Conservation (phyloP, 805 yeast species). For the Candida cerambycidarum region DNA sequence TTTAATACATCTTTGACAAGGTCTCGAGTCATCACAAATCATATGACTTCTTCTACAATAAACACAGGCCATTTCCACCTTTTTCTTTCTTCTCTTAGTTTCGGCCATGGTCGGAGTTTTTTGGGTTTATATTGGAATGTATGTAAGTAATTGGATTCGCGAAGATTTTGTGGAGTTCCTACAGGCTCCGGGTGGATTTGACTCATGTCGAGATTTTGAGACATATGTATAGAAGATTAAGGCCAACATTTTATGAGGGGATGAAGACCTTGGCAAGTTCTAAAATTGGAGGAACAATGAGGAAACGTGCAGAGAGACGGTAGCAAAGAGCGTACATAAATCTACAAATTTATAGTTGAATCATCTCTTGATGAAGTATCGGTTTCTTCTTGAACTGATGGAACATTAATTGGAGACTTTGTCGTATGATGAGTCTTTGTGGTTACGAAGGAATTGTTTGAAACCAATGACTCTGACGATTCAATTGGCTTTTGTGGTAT, state of each 20-base stretch:
- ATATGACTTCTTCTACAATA: conserved; percentile 92
- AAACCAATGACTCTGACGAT: conserved; percentile 1
- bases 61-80: conserved; percentile 73
- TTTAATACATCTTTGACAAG: conserved; percentile 81
- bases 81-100: conserved; percentile 41
- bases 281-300: neutral
- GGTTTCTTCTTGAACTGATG: neutral
- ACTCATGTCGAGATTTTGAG: neutral
- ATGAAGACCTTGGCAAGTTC: too few relatives aligned
- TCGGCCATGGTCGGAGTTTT: conserved; percentile 7
- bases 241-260: too few relatives aligned
- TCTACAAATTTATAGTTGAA: conserved; percentile 3
- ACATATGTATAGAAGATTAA: neutral
- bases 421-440: neutral
- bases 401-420: neutral
- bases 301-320: neutral
- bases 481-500: neutral
- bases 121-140: neutral
- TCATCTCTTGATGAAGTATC: conserved; percentile 2
- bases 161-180: conserved; percentile 6
- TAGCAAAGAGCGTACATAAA: neutral
- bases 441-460: neutral
- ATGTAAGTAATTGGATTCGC: neutral
- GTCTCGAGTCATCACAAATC: conserved; percentile 80
- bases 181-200: conserved; percentile 1